phyloP scores from a whole-genome alignment of 2,329 filamentous ascomycete species.

The Bipolaris gigantea region DNA sequence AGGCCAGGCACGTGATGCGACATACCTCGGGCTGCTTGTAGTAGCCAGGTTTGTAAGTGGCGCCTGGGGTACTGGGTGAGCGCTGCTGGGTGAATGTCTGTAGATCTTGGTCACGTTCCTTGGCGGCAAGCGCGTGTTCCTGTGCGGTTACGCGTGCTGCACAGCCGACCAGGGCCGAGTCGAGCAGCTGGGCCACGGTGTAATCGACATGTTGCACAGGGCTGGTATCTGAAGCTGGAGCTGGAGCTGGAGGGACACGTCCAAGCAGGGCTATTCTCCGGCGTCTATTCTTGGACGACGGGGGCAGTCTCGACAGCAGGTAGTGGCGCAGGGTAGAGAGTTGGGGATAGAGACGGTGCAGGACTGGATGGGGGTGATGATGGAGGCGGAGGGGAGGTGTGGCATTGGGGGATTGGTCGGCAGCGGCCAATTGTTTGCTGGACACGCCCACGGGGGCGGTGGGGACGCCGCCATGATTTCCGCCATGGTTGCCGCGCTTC shows the following conservation, averaged over 20 bases:
- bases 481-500: neutral
- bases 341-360: slow-evolving; percentile 68
- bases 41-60: slow-evolving; percentile 36
- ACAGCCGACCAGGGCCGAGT: slow-evolving; percentile 67
- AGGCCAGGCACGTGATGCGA: slow-evolving; percentile 5
- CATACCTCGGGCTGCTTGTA: slow-evolving; percentile 51
- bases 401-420: slow-evolving; percentile 40
- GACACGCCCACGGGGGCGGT: slow-evolving; percentile 10
- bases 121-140: slow-evolving; percentile 54
- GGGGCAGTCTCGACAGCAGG: slow-evolving; percentile 66
- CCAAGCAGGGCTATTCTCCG: slow-evolving; percentile 50
- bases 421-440: slow-evolving; percentile 29
- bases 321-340: slow-evolving; percentile 71
- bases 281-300: slow-evolving; percentile 61
- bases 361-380: slow-evolving; percentile 60
- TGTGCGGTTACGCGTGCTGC: slow-evolving; percentile 39
- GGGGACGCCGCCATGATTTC: neutral
- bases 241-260: slow-evolving; percentile 7
- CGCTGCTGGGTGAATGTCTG: slow-evolving; percentile 51
- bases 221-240: slow-evolving; percentile 10
- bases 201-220: slow-evolving; percentile 46
- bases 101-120: slow-evolving; percentile 45
- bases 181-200: slow-evolving; percentile 62
- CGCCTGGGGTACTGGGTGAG: slow-evolving; percentile 35
- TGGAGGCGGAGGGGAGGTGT: slow-evolving; percentile 17